A percentile compares a stretch with the other conserved stretches of the same genome.
phyloP scores from a whole-genome alignment of 208 protist species.

The Eutreptiella sp. region DNA sequence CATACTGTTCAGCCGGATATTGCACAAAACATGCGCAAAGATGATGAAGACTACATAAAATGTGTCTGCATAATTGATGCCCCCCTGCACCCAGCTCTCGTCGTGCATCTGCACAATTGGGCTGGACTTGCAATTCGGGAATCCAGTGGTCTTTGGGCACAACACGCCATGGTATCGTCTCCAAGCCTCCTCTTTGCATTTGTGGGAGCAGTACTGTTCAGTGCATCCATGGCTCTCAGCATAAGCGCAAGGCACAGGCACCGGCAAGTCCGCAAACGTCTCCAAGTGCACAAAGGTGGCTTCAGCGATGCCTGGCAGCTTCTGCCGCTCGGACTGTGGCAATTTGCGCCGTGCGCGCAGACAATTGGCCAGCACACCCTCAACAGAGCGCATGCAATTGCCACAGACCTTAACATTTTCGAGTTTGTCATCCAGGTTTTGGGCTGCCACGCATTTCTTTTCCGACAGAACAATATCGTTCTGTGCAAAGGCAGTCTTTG shows the following conservation, averaged over 20 bases:
- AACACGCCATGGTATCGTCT: conserved; percentile 41
- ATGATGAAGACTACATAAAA: conserved; percentile 52
- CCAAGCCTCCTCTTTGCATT: conserved; percentile 49
- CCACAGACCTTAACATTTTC: conserved; percentile 44
- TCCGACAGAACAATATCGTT: conserved; percentile 54
- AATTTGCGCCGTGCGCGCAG: conserved; percentile 38
- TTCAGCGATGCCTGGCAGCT: not conserved
- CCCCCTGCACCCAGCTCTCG: conserved; percentile 51
- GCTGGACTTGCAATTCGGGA: too few relatives aligned
- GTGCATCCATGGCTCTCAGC: conserved; percentile 41
- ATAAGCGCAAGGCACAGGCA: conserved; percentile 39
- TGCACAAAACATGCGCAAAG: too few relatives aligned
- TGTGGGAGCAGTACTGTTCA: conserved; percentile 49
- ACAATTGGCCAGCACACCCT: conserved; percentile 46
- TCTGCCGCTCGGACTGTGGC: conserved; percentile 37
- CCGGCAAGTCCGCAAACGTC: too few relatives aligned
- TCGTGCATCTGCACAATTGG: too few relatives aligned
- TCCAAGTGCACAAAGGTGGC: too few relatives aligned
- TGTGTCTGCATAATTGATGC: conserved; percentile 62
- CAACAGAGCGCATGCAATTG: conserved; percentile 50
- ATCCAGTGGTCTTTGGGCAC: conserved; percentile 42
- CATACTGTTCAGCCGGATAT: too few relatives aligned
- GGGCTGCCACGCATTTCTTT: conserved; percentile 56
- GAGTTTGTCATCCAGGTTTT: conserved; percentile 57
- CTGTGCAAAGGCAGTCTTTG: conserved; percentile 31